These are phyloP conservation scores for Ceratocystis harringtonii DNA, from an alignment of 2,329 filamentous ascomycete genomes.

Conservation along the genomic window DNA sequence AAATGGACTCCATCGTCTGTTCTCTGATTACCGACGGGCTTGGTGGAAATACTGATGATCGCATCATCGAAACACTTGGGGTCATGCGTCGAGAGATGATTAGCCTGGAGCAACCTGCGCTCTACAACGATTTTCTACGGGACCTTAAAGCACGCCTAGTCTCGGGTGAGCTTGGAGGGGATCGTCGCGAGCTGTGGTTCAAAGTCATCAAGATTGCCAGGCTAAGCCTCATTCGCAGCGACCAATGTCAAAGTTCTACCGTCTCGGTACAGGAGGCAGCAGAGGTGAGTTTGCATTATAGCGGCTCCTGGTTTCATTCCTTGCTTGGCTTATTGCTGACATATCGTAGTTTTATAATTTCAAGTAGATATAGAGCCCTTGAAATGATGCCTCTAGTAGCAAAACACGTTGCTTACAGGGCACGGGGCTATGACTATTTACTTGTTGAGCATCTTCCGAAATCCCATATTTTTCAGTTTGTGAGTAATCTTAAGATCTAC, in stretches of 20 bases:
- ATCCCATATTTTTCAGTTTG: too few species aligned
- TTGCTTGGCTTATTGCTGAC: not conserved
- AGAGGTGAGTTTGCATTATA: slow-evolving; percentile 31
- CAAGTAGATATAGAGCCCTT: slow-evolving; percentile 24
- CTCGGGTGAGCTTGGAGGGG: slow-evolving; percentile 55
- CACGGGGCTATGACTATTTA: too few species aligned
- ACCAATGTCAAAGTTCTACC: slow-evolving; percentile 45
- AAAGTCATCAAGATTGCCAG: slow-evolving; percentile 44
- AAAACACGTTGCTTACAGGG: too few species aligned
- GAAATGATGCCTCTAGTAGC: too few species aligned
- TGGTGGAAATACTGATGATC: slow-evolving; percentile 58
- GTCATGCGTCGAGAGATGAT: slow-evolving; percentile 66
- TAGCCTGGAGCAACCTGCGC: slow-evolving; percentile 54
- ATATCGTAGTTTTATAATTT: slow-evolving; percentile 15
- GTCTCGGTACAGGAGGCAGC: slow-evolving; percentile 58
- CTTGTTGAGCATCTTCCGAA: too few species aligned
- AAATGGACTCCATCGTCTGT: slow-evolving; percentile 59
- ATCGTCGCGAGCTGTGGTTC: slow-evolving; percentile 73
- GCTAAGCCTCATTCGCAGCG: slow-evolving; percentile 58
- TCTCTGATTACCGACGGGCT: slow-evolving; percentile 56
- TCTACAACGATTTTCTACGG: slow-evolving; percentile 62
- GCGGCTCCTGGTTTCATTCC: not conserved
- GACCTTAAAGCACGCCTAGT: slow-evolving; percentile 59
- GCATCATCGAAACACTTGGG: slow-evolving; percentile 59
- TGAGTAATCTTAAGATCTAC: too few species aligned